Base-by-base conservation (phyloP, 441 rosid genomes). In the Kokia cookei region DNA sequence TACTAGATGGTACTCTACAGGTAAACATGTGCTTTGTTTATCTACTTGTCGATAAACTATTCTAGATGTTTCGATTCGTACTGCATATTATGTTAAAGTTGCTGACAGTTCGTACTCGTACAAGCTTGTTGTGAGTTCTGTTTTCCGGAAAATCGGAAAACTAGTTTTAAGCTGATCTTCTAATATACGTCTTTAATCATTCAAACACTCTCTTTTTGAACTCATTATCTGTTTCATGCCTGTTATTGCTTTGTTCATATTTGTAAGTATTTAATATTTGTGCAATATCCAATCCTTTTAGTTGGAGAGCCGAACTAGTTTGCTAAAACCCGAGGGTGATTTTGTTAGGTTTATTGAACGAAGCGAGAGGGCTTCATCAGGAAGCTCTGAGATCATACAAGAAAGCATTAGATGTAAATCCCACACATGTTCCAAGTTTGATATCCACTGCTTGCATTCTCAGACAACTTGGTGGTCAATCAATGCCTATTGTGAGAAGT, bases 381-480 rank as follows among this genome's bases (percentile, higher is more conserved):
- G 86, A 86, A 37, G 87, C 89, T 3, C 55, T 86, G 51, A 71
- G 55, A 11, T 75, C 80, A 13, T 86, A 77, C 68, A 69, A 73
- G 75, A 82, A 82, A 3, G 87, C 87, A 45, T 78, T 86, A 50
- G 84, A 82, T n/a, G 73, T 84, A 8, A 83, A 84, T 17, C 85
- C 89, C 2, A 66, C 57, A 24, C 84, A 84, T 54, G 89, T 86
- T 29, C 83, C 85, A 6, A 84, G 87, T 77, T 73, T 86, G 75
- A 71, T 86, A 42, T 84, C 89, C 2, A 79, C 78, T 19, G 87
- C 89, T 27, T 35, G 76, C 24, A 54, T 84, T 67, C 86, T 86
- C 42, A 75, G 72, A 65, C 82, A 73, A 65, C 78, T 82, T 0
- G 81, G 86, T 15, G 72, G 75, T 13, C 76, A 74, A 63, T 72